Evolutionary conservation across 306 rosid species (phyloP).

Genomic region (Arachis stenosperma): DNA sequence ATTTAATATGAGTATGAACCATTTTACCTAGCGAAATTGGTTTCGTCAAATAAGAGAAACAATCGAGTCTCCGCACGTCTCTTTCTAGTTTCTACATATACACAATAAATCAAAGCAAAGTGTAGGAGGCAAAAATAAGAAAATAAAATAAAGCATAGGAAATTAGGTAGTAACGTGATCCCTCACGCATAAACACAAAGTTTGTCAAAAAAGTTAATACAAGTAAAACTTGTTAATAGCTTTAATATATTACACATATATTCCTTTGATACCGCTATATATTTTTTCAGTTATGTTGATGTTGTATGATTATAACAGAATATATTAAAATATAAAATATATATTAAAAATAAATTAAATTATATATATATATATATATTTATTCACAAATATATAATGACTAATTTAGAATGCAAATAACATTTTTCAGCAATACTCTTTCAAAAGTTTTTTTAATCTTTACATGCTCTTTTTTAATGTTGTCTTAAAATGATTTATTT

Average conservation of each 20-base stretch:
- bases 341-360: neutral
- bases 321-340: no score
- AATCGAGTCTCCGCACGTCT: conserved; percentile 1
- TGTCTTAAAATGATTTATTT: no score
- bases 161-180: conserved; percentile 16
- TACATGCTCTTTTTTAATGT: no score
- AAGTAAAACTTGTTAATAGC: neutral
- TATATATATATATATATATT: no score
- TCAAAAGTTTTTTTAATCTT: no score
- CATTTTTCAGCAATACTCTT: no score
- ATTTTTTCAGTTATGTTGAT: no score
- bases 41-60: conserved; percentile 38
- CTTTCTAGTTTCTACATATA: conserved; percentile 21
- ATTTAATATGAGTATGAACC: conserved; percentile 1
- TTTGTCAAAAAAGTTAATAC: conserved; percentile 15
- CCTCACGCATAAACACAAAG: conserved; percentile 19
- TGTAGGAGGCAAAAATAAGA: conserved; percentile 25
- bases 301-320: no score
- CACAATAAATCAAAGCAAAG: conserved; percentile 8
- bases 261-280: no score
- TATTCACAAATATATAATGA: no score
- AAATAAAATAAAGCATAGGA: neutral
- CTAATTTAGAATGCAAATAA: no score
- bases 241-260: neutral
- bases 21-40: conserved; percentile 45